Percentiles rank a stretch among this genome's conserved stretches.
Evolutionary conservation across 805 yeast species (phyloP).

Genomic region (Schwanniomyces vanrijiae): DNA sequence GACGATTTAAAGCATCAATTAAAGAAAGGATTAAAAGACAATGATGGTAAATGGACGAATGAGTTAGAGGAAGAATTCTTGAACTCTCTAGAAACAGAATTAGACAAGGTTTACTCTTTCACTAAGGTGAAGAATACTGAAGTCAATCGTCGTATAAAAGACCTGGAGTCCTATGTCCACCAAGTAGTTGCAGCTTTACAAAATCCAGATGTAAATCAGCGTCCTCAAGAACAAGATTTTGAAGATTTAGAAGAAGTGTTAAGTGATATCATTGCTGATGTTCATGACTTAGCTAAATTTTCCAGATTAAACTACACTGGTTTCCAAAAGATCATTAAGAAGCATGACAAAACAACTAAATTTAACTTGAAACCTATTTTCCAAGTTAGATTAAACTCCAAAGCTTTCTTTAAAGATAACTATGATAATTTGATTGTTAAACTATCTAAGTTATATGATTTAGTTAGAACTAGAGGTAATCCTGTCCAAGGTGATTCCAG

Average conservation of each 20-base stretch:
- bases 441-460: conserved; percentile 82
- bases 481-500: conserved; percentile 93
- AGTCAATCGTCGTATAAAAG: conserved; percentile 79
- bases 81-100: conserved; percentile 69
- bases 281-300: conserved; percentile 93
- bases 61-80: conserved; percentile 81
- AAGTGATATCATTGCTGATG: conserved; percentile 88
- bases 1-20: conserved; percentile 86
- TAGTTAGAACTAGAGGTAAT: conserved; percentile 93
- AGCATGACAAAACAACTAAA: conserved; percentile 87
- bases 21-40: conserved; percentile 62
- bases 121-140: conserved; percentile 87
- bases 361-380: conserved; percentile 82
- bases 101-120: conserved; percentile 91
- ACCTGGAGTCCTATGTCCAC: conserved; percentile 70
- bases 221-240: conserved; percentile 43
- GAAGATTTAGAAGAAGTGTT: conserved; percentile 45
- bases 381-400: conserved; percentile 87
- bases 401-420: conserved; percentile 94
- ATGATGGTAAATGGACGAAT: conserved; percentile 67
- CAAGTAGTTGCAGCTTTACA: conserved; percentile 56
- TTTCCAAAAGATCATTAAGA: conserved; percentile 92
- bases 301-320: conserved; percentile 94
- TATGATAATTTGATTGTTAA: conserved; percentile 87
- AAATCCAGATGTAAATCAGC: conserved; percentile 23